Percentiles rank a stretch among this genome's conserved stretches.
These are phyloP conservation scores for Leucoagaricus sp. DNA, from an alignment of 1,284 basidiomycete species.

Conservation along the genomic window DNA sequence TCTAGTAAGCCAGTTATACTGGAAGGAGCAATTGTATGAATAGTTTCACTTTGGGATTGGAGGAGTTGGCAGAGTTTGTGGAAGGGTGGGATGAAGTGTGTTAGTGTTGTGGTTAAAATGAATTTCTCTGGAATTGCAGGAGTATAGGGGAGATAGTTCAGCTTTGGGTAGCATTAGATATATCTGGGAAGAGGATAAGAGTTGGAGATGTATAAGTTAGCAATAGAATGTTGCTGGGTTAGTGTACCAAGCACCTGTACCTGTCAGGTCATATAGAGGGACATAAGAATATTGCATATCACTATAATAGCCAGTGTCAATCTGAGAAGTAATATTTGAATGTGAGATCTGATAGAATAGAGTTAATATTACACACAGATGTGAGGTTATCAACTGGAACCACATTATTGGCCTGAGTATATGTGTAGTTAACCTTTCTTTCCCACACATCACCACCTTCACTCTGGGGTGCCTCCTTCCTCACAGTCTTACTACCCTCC, in stretches of 20 bases:
- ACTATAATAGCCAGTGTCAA: conserved; percentile 38
- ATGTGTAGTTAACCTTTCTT: too few relatives aligned
- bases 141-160: conserved; percentile 93
- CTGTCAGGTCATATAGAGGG: conserved; percentile 35
- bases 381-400: conserved; percentile 12
- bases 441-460: too few relatives aligned
- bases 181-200: not conserved
- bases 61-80: conserved; percentile 78
- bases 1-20: conserved; percentile 70
- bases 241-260: conserved; percentile 48
- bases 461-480: too few relatives aligned
- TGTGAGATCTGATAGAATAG: not conserved
- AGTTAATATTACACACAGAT: not conserved
- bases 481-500: too few relatives aligned
- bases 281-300: conserved; percentile 28
- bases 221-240: conserved; percentile 54
- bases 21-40: conserved; percentile 42
- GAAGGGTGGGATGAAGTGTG: conserved; percentile 52
- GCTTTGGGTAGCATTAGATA: conserved; percentile 39
- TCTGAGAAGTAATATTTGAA: conserved; percentile 22
- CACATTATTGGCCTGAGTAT: conserved; percentile 4
- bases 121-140: conserved; percentile 54
- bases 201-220: conserved; percentile 72
- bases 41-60: conserved; percentile 79
- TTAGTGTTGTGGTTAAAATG: conserved; percentile 60